Base-by-base conservation (phyloP, 495 filamentous ascomycete genomes). In the Thermochaetoides thermophila region DNA sequence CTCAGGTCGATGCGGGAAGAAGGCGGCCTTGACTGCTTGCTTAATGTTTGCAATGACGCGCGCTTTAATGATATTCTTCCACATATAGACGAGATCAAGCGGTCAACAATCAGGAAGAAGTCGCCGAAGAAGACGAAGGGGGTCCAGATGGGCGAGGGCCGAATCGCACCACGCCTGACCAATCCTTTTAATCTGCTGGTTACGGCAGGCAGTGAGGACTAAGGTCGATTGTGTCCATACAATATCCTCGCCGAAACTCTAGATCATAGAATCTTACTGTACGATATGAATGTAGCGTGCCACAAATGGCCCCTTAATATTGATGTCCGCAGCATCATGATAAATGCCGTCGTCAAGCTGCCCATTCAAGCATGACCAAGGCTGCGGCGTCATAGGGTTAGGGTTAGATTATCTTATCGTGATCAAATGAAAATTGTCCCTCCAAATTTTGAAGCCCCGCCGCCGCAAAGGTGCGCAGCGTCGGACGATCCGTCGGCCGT, bases 171-270 rank as follows among this genome's bases (percentile, higher is more conserved):
- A 6, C 37, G 41, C 16, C 34, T 30, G 3, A 44, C n/a, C 29
- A 43, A 43, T 25, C 40, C 32, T 1, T 43, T 43, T 18, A 36
- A 43, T n/a, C 32, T 43, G n/a, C 23, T 43, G 11, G 24, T 33
- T 9, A 16, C 27, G 9, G n/a, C n/a, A n/a, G n/a, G n/a, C n/a
- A 14, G 11, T 9, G 30, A 16, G 15, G 40, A 37, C 7, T 37
- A 28, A 25, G 17, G n/a, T 23, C 24, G n/a, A 27, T 9, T 13
- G 13, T 26, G 27, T 8, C 13, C 8, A 27, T 17, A 3, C n/a
- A 25, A 21, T 5, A 26, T 10, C 25, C 11, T 24, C n/a, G n/a
- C n/a, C n/a, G n/a, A n/a, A n/a, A n/a, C n/a, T n/a, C n/a, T n/a
- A n/a, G n/a, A n/a, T n/a, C n/a, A n/a, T n/a, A n/a, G n/a, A n/a